Conservation (phyloP, 2,329 filamentous ascomycete species). For the Penicillium sumatraense region DNA sequence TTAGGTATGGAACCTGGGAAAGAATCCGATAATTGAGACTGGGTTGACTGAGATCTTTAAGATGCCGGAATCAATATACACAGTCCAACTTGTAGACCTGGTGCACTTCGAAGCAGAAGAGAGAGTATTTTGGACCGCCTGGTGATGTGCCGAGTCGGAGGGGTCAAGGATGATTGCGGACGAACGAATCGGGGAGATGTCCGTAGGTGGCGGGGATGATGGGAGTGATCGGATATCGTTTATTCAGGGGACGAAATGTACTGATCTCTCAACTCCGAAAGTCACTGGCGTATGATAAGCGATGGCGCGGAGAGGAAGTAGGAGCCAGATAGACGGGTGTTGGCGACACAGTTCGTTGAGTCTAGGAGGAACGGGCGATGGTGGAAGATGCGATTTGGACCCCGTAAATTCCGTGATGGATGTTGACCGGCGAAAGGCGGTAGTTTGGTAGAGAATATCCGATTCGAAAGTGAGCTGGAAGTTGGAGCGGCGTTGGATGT, state of each 20-base stretch:
- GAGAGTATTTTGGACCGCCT: not conserved
- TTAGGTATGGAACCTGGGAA: not conserved
- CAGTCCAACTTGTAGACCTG: not conserved
- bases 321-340: constrained; percentile 3
- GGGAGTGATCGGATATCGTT: not conserved
- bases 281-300: not conserved
- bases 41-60: not conserved
- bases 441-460: not conserved
- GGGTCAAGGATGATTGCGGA: not conserved
- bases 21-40: not conserved
- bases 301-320: not conserved
- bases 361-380: not conserved
- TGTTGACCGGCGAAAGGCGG: not conserved
- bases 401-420: not conserved
- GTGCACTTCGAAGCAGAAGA: not conserved
- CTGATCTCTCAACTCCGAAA: not conserved
- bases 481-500: constrained; percentile 24
- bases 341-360: not conserved
- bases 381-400: not conserved
- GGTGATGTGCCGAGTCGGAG: not conserved
- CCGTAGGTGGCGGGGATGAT: no score
- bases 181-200: not conserved
- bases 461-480: constrained; percentile 7
- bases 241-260: no score
- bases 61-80: not conserved